A percentile compares a stretch with the other conserved stretches of the same genome.
Conservation (phyloP, 176 grass and related monocot species). For the Phyllostachys edulis region DNA sequence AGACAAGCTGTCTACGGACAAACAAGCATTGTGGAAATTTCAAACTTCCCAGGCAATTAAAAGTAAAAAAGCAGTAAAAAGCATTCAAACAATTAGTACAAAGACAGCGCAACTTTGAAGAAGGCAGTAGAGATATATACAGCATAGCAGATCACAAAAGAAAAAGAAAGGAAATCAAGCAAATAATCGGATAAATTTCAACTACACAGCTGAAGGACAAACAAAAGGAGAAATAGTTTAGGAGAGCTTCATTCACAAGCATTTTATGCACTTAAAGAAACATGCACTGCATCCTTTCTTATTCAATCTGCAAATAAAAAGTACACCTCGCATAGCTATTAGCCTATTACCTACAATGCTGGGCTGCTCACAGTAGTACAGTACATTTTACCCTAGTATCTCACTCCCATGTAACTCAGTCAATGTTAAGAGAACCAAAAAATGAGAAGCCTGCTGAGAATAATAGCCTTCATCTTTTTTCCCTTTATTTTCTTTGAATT, state of each 20-base stretch:
- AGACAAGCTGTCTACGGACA: not conserved
- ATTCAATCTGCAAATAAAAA: not conserved
- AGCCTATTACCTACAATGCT: not conserved
- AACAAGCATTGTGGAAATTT: not conserved
- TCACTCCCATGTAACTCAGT: not conserved
- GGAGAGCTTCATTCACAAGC: not conserved
- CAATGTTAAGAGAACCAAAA: not conserved
- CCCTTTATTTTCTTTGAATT: not conserved
- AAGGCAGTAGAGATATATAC: not conserved
- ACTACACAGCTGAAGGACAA: not conserved
- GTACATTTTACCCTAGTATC: not conserved
- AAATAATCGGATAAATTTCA: not conserved
- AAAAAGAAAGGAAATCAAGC: not conserved
- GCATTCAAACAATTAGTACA: constrained; percentile 4
- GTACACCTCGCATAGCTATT: not conserved
- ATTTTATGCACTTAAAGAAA: not conserved
- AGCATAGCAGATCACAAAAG: not conserved
- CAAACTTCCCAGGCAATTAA: not conserved
- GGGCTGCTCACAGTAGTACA: not conserved
- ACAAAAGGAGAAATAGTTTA: not conserved
- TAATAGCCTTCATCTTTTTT: not conserved
- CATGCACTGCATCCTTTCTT: not conserved
- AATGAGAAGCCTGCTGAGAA: not conserved
- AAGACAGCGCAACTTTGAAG: constrained; percentile 1
- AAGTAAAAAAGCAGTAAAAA: not conserved